Base-by-base conservation (phyloP, 2,329 filamentous ascomycete genomes). In the Arthrobotrys sphaeroides region DNA sequence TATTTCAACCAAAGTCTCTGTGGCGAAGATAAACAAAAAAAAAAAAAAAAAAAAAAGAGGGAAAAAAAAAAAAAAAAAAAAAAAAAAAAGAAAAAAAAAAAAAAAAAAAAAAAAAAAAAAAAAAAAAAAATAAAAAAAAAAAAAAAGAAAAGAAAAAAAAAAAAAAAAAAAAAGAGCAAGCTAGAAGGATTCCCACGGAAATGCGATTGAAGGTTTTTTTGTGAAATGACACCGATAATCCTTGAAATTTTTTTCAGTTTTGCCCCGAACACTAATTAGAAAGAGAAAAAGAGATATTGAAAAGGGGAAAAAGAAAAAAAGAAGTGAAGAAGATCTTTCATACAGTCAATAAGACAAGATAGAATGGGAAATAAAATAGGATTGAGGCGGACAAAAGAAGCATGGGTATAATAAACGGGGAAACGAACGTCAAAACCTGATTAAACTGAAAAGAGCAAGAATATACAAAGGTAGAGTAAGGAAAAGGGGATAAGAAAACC, bases 391-490 rank as follows among this genome's bases (percentile, higher is more conserved):
- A 38, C 51, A 24, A n/a, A 38, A 55, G 28, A 28, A 53, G 31
- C 51, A 77, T 61, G 38, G 20, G 64, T 70, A 69, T 73, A 77
- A 68, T 77, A 75, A 75, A 78, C 78, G 75, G 75, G 79, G 77
- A 79, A 73, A 79, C 31, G 51, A 38, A 55, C 51, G 31, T 55
- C 18, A 36, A 53, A 53, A 38, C 51, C 51, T 55, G 51, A 55
- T 55, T 55, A 55, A 55, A 55, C 51, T 55, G 31, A 22, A 55
- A 55, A 38, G 10, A 2, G 18, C 51, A 55, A n/a, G 31, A 55
- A 55, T 55, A 55, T 55, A 55, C 51, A 55, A 55, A 31, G 47
- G 1, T 38, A n/a, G 31, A 61, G 57, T 77, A 79, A 75, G 77
- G 53, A 78, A 73, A 78, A n/a, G 16, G 45, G 33, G 12, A 42